Base-by-base conservation (phyloP, 192 early-diverging fungal genomes). In the Allomyces macrogynus region DNA sequence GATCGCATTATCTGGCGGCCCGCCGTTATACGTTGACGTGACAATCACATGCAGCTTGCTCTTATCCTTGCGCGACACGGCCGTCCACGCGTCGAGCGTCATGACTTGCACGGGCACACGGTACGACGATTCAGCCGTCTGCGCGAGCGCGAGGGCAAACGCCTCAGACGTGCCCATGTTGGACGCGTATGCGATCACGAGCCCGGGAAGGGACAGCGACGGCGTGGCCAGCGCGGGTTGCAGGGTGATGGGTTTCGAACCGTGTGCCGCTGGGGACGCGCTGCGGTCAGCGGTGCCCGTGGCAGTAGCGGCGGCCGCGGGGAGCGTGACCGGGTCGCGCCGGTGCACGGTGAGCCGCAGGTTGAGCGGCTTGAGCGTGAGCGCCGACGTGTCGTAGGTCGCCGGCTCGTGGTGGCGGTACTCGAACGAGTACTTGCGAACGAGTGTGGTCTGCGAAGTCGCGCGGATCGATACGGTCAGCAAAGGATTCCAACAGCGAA, bases 81-180 rank as follows among this genome's bases (percentile, higher is more conserved):
- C 44, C 12, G 18, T 8, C 44, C 44, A 54, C 44, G 10, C 44
- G 44, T 54, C 44, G 44, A 54, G 44, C 44, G 44, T 16, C 44
- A 54, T 54, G 44, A 18, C 10, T 1, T 54, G 44, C 44, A 54
- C 44, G 8, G 10, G 10, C 12, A 18, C 44, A 9, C 10, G 10
- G 44, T 54, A 18, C 10, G 18, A 54, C 44, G 12, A 18, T 8
- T 54, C 18, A 8, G 44, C 44, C 10, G 18, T 54, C 12, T 18
- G 10, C 16, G 67, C 72, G n/a, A 84, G 43, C 27, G 73, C 71
- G 49, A 61, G 67, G 4, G 82, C 80, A 68, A 71, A 82, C 57
- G 82, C 82, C 63, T 74, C 68, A 4, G 78, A 65, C 14, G 75
- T 76, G 32, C 82, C 82, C 23, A 79, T 78, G 61, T 84, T 77